Evolutionary conservation across 768 basidiomycete genomes (phyloP).

Genomic region (Suillus variegatus): DNA sequence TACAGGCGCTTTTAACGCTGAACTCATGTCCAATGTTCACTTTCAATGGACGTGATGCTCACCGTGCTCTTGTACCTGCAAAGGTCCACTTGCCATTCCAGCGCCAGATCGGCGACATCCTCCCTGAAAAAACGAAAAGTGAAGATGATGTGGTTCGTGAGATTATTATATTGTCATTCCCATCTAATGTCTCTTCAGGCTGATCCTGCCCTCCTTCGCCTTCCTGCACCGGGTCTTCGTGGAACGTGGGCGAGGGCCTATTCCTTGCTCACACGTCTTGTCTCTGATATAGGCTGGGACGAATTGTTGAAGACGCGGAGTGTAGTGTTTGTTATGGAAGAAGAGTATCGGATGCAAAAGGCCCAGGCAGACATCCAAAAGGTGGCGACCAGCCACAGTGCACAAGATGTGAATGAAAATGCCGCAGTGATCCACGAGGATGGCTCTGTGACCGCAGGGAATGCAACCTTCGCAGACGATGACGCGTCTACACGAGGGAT

Average conservation of each 20-base stretch:
- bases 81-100: conserved; percentile 87
- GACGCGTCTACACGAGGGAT: conserved; percentile 72
- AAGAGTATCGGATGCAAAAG: conserved; percentile 98
- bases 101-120: conserved; percentile 82
- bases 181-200: conserved; percentile 49
- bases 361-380: conserved; percentile 66
- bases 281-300: conserved; percentile 97
- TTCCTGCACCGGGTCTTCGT: conserved; percentile 91
- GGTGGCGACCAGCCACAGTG: conserved; percentile 26
- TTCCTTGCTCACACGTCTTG: conserved; percentile 84
- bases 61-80: conserved; percentile 78
- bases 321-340: conserved; percentile 98
- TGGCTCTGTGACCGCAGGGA: conserved; percentile 44
- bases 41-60: conserved; percentile 93
- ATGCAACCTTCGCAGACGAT: conserved; percentile 50
- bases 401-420: conserved; percentile 24
- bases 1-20: conserved; percentile 79
- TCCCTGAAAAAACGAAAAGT: conserved; percentile 80
- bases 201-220: conserved; percentile 89
- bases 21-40: conserved; percentile 99
- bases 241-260: conserved; percentile 98
- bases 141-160: conserved; percentile 78
- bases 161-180: conserved; percentile 1
- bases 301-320: conserved; percentile 95
- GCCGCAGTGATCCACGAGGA: conserved; percentile 62